Conservation (phyloP, 2,329 filamentous ascomycete genomes). For the Clonostachys chloroleuca region DNA sequence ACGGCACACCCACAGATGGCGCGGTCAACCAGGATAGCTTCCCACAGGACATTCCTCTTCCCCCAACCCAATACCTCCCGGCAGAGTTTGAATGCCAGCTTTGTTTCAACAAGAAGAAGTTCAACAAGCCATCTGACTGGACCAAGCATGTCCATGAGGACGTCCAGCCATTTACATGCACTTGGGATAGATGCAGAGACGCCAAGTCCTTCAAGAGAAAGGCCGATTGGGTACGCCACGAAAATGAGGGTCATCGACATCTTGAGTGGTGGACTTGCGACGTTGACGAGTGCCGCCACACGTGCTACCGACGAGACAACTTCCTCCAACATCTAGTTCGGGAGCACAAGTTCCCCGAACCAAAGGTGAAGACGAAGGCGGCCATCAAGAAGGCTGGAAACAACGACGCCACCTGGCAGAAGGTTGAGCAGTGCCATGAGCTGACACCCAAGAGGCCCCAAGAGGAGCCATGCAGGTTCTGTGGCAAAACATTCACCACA, state of each 20-base stretch:
- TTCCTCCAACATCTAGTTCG: slow-evolving; percentile 89
- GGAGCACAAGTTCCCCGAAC: slow-evolving; percentile 83
- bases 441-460: slow-evolving; percentile 62
- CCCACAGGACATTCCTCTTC: slow-evolving; percentile 75
- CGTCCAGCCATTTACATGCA: slow-evolving; percentile 89
- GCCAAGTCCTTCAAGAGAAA: slow-evolving; percentile 93
- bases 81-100: slow-evolving; percentile 87
- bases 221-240: slow-evolving; percentile 92
- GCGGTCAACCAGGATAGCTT: slow-evolving; percentile 70
- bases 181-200: slow-evolving; percentile 76
- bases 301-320: slow-evolving; percentile 85
- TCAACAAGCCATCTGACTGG: slow-evolving; percentile 92
- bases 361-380: slow-evolving; percentile 72
- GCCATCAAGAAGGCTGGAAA: slow-evolving; percentile 55
- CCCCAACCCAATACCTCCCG: slow-evolving; percentile 71
- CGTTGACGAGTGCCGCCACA: slow-evolving; percentile 74
- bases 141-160: slow-evolving; percentile 96
- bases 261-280: slow-evolving; percentile 89
- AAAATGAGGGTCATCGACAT: slow-evolving; percentile 86
- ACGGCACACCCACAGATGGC: slow-evolving; percentile 65
- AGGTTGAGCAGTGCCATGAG: slow-evolving; percentile 73
- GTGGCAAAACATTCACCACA: slow-evolving; percentile 71
- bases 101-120: slow-evolving; percentile 81
- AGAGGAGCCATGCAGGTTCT: slow-evolving; percentile 84
- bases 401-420: slow-evolving; percentile 66